phyloP scores from a whole-genome alignment of 2,329 filamentous ascomycete species.

The Sclerotiophoma versabilis region DNA sequence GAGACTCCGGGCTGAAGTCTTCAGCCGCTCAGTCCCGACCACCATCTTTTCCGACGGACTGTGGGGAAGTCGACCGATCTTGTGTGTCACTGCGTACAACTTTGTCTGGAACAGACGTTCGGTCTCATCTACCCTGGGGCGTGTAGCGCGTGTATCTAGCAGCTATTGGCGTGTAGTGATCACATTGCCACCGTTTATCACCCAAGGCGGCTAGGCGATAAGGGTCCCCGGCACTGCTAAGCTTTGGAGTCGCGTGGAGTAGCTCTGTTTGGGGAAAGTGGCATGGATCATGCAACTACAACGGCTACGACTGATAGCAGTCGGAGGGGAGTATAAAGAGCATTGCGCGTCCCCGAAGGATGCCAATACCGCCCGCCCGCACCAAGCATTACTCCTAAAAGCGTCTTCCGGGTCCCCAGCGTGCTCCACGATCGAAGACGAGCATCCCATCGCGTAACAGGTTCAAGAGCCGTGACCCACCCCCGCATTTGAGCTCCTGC shows the following conservation, averaged over 20 bases:
- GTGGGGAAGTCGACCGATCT: too few species aligned
- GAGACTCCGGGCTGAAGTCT: not conserved
- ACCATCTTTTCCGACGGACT: too few species aligned
- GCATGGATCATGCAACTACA: not conserved
- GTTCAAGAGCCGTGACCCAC: conserved; percentile 2
- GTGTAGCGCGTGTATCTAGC: conserved; percentile 13
- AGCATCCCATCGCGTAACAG: conserved; percentile 11
- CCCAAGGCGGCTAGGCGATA: conserved; percentile 8
- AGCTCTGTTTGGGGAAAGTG: conserved; percentile 14
- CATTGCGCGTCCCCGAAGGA: not conserved
- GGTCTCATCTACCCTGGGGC: too few species aligned
- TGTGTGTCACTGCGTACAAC: too few species aligned
- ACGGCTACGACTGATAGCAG: conserved; percentile 3
- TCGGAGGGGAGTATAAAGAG: conserved; percentile 7
- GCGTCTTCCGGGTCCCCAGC: not conserved
- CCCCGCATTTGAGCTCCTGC: conserved; percentile 14
- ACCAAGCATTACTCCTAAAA: not conserved
- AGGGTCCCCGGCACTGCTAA: conserved; percentile 11
- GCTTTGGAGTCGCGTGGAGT: conserved; percentile 18
- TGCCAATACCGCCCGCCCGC: not conserved
- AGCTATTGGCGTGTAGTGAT: conserved; percentile 1
- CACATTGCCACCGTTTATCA: not conserved
- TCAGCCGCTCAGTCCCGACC: too few species aligned
- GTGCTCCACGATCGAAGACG: not conserved
- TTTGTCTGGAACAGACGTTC: too few species aligned